phyloP scores from a whole-genome alignment of 352 stramenopile species.

The Globisporangium polare region DNA sequence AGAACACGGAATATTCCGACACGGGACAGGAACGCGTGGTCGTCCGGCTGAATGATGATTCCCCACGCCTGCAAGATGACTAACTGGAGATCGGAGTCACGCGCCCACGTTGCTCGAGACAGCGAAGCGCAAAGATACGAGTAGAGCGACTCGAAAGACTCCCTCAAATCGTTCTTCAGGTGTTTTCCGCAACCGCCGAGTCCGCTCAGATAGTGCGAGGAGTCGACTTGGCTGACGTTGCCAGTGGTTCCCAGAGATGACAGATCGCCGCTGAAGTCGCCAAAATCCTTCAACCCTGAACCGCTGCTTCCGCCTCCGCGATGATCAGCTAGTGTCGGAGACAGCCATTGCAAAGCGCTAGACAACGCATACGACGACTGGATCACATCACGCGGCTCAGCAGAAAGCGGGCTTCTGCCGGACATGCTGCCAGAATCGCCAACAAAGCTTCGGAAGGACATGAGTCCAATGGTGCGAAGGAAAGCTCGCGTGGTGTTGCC shows the following conservation, averaged over 20 bases:
- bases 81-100: slow-evolving; percentile 77
- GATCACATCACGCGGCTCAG: slow-evolving; percentile 49
- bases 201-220: slow-evolving; percentile 66
- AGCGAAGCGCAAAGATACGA: slow-evolving; percentile 69
- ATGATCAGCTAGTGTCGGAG: slow-evolving; percentile 33
- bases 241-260: slow-evolving; percentile 8
- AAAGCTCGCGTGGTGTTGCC: slow-evolving; percentile 74
- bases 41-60: slow-evolving; percentile 84
- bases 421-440: slow-evolving; percentile 39
- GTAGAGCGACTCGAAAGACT: slow-evolving; percentile 85
- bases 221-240: slow-evolving; percentile 20
- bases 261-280: slow-evolving; percentile 34
- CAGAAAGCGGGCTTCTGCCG: slow-evolving; percentile 29
- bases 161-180: slow-evolving; percentile 70
- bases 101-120: slow-evolving; percentile 81
- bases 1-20: slow-evolving; percentile 87
- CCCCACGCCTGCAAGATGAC: slow-evolving; percentile 82
- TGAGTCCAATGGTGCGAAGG: slow-evolving; percentile 68
- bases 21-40: slow-evolving; percentile 88
- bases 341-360: slow-evolving; percentile 73
- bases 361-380: slow-evolving; percentile 72
- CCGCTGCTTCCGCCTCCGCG: slow-evolving; percentile 10
- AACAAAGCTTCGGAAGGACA: slow-evolving; percentile 76
- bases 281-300: slow-evolving; percentile 30
- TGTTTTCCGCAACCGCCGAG: slow-evolving; percentile 79